These are phyloP conservation scores for Cylindricascospora bacillispora DNA, from an alignment of 1,139 yeast species.

Conservation along the genomic window DNA sequence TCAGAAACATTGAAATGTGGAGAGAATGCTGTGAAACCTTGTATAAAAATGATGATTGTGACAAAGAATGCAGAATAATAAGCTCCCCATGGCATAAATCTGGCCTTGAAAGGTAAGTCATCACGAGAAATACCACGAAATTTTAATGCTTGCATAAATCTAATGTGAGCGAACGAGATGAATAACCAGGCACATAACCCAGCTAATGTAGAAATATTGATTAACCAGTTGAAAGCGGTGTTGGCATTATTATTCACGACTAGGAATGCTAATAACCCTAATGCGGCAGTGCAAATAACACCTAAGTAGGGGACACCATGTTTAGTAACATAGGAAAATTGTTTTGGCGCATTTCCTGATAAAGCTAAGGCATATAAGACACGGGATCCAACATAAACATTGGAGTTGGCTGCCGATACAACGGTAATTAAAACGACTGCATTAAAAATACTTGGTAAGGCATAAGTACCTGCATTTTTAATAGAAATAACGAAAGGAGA, in stretches of 20 bases:
- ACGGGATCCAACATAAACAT: conserved; percentile 69
- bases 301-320: conserved; percentile 58
- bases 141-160: conserved; percentile 50
- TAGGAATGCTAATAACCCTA: conserved; percentile 59
- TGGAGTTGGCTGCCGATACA: conserved; percentile 70
- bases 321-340: conserved; percentile 39
- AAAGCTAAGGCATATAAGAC: conserved; percentile 57
- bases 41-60: conserved; percentile 44
- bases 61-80: conserved; percentile 42
- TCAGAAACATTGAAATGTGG: conserved; percentile 34
- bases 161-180: conserved; percentile 49
- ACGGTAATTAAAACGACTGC: conserved; percentile 61
- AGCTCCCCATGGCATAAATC: conserved; percentile 49
- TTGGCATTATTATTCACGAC: conserved; percentile 48
- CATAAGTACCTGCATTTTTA: conserved; percentile 55
- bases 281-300: conserved; percentile 42
- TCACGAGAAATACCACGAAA: conserved; percentile 49
- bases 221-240: conserved; percentile 72
- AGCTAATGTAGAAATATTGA: conserved; percentile 68
- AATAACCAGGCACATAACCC: conserved; percentile 66
- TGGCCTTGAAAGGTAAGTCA: conserved; percentile 56
- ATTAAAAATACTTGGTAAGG: conserved; percentile 60
- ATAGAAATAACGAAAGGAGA: conserved; percentile 67
- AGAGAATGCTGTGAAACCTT: conserved; percentile 47
- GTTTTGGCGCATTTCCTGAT: conserved; percentile 54